These are phyloP conservation scores for Boletus tomentosulus DNA, from an alignment of 768 basidiomycete species.

Conservation along the genomic window DNA sequence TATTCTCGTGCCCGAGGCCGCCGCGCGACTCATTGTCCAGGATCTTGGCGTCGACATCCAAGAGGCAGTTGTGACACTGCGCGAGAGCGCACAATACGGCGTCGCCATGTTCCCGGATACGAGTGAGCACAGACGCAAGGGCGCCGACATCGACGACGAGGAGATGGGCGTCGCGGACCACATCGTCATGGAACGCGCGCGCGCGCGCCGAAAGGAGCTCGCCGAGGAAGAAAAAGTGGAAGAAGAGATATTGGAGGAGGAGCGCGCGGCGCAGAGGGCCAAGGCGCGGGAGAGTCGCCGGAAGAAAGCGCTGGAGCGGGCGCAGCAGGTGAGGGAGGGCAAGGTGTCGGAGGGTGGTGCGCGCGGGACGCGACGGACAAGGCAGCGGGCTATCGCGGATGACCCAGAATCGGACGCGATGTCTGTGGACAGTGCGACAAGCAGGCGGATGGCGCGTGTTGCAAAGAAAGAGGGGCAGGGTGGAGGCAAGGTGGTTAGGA, in stretches of 20 bases:
- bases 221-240: conserved; percentile 39
- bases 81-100: conserved; percentile 79
- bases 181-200: conserved; percentile 43
- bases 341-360: conserved; percentile 10
- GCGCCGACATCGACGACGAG: conserved; percentile 35
- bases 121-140: conserved; percentile 24
- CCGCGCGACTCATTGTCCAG: conserved; percentile 73
- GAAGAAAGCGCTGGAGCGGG: conserved; percentile 22
- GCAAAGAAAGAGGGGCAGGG: background rate
- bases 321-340: conserved; percentile 7
- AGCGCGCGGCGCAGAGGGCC: conserved; percentile 20
- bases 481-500: background rate
- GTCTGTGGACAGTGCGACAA: conserved; percentile 24
- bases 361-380: conserved; percentile 1
- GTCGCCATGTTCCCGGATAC: conserved; percentile 75
- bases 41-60: conserved; percentile 53
- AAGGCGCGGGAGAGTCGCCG: conserved; percentile 13
- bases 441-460: conserved; percentile 6
- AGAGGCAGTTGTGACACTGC: conserved; percentile 54
- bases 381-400: background rate
- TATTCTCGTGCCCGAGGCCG: conserved; percentile 88
- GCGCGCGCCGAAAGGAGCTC: conserved; percentile 37
- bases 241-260: conserved; percentile 22
- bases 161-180: conserved; percentile 35
- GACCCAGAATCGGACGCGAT: conserved; percentile 27